Evolutionary conservation across 2,329 filamentous ascomycete species (phyloP), one percentile per base, ranked within the genome.

Genomic region (Apiospora kogelbergensis): DNA sequence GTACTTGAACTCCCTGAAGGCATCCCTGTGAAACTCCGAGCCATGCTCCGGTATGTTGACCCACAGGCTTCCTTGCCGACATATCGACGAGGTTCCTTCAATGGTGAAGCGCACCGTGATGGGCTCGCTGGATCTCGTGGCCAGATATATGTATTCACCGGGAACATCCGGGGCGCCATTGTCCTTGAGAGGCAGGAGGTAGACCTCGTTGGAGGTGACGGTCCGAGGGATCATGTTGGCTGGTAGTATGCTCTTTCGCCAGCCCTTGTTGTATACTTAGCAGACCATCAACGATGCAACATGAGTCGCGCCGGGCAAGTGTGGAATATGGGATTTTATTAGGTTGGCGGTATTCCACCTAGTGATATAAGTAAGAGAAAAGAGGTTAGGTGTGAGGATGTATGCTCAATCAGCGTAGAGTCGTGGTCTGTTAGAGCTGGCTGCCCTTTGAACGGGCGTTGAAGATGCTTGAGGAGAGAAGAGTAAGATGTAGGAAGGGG

Each of bases 71-170:
- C 97, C 96, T 81, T 97, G 87, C 74, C 94, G 90, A 81, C 95
- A 98, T 84, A 99, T 96, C 71, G 95, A 97, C 78, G 95, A 97
- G 69, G 94, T 95, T 71, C 96, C 95, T 81, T 98, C 93, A 74
- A 98, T 95, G 74, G 94, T 89, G 81, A 99, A 97, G 70, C 95
- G 91, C 69, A 98, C 85, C 67, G 88, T 88, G 76, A 98, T 91
- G 53, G 92, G 92, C n/a, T 91, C 86, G 48, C 86, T 88, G 22
- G 92, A 91, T 72, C 83, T 83, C 22, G 96, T 90, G 0, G 94
- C 92, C 57, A 99, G 85, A 80, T 97, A 97, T 76, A 98, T 93
- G 84, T 98, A 99, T 74, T 93, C 90, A 76, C 94, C 93, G 33
- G 93, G 87, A 65, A 99, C 90, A 79, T 97, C 91, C 44, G 97